Evolutionary conservation across 1,284 basidiomycete genomes (phyloP).

Genomic region (Moesziomyces antarcticus): DNA sequence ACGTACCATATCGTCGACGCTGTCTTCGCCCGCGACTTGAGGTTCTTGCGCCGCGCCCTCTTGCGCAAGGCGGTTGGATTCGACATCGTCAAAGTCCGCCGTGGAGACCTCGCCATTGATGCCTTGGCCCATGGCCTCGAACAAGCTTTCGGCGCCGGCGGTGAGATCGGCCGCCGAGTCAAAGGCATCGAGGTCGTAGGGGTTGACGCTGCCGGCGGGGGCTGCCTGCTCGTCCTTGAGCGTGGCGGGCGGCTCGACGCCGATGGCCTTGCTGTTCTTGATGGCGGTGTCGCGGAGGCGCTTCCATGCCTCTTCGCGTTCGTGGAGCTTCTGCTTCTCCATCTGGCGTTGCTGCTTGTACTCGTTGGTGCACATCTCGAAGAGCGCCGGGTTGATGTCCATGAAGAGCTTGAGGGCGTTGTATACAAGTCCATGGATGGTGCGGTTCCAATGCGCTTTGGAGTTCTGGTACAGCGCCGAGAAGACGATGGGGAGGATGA

Average conservation of each 20-base stretch:
- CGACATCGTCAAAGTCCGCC: slow-evolving; percentile 62
- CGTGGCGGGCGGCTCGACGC: slow-evolving; percentile 52
- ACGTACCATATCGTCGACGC: slow-evolving; percentile 55
- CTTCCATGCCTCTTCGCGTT: slow-evolving; percentile 64
- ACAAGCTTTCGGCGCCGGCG: slow-evolving; percentile 34
- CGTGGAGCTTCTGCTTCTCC: slow-evolving; percentile 58
- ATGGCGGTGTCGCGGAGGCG: slow-evolving; percentile 58
- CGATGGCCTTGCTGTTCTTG: slow-evolving; percentile 57
- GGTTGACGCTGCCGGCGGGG: slow-evolving; percentile 47
- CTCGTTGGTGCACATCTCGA: slow-evolving; percentile 92
- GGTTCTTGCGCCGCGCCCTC: slow-evolving; percentile 23
- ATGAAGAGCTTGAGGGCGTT: slow-evolving; percentile 98
- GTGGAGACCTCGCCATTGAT: slow-evolving; percentile 57
- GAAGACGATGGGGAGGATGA: slow-evolving; percentile 95
- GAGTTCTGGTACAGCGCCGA: slow-evolving; percentile 97
- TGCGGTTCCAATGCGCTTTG: slow-evolving; percentile 97
- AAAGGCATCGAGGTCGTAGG: slow-evolving; percentile 51
- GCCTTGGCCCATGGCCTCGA: slow-evolving; percentile 35
- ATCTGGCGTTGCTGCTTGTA: slow-evolving; percentile 82
- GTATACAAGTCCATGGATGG: slow-evolving; percentile 99
- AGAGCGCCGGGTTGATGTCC: slow-evolving; percentile 97
- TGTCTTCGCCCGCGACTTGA: slow-evolving; percentile 28
- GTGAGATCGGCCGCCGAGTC: slow-evolving; percentile 48
- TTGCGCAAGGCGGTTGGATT: slow-evolving; percentile 40
- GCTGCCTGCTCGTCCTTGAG: slow-evolving; percentile 56